phyloP scores from a whole-genome alignment of 495 filamentous ascomycete genomes.

The Neurospora tetraspora region DNA sequence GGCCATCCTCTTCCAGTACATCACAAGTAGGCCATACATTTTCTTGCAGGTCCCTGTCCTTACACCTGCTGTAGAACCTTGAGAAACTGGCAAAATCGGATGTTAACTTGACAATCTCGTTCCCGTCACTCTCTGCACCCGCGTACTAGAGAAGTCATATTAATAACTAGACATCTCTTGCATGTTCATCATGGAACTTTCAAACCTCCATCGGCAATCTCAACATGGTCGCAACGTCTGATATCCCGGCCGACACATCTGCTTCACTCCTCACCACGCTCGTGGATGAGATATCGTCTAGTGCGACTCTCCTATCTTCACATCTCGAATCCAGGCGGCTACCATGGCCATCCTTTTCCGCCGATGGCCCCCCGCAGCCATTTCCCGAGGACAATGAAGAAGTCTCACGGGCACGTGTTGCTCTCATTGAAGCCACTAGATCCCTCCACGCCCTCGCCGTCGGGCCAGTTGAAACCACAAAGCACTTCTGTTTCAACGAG shows the following conservation, averaged over 20 bases:
- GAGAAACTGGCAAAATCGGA: background rate
- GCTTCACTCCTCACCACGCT: slow-evolving; percentile 1
- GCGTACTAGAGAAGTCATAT: background rate
- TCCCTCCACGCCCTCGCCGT: slow-evolving; percentile 10
- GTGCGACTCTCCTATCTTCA: background rate
- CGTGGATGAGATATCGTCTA: slow-evolving; percentile 3
- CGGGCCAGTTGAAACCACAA: slow-evolving; percentile 7
- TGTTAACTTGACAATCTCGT: background rate
- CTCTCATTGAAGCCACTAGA: slow-evolving; percentile 10
- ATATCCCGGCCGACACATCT: background rate
- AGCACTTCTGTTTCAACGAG: slow-evolving; percentile 5
- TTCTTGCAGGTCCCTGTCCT: background rate
- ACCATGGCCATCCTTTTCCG: slow-evolving; percentile 8
- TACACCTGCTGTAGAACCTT: background rate
- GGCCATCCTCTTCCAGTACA: too few species aligned
- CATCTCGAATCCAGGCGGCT: slow-evolving; percentile 2
- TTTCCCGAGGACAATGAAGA: background rate
- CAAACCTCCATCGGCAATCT: background rate
- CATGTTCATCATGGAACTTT: background rate
- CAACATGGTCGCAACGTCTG: background rate
- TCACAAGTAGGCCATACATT: background rate
- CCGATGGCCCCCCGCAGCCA: slow-evolving; percentile 3
- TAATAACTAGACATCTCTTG: background rate
- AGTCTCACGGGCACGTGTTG: background rate
- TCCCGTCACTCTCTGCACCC: background rate